These are phyloP conservation scores for Mycena leptocephala DNA, from an alignment of 768 basidiomycete species.

Conservation along the genomic window DNA sequence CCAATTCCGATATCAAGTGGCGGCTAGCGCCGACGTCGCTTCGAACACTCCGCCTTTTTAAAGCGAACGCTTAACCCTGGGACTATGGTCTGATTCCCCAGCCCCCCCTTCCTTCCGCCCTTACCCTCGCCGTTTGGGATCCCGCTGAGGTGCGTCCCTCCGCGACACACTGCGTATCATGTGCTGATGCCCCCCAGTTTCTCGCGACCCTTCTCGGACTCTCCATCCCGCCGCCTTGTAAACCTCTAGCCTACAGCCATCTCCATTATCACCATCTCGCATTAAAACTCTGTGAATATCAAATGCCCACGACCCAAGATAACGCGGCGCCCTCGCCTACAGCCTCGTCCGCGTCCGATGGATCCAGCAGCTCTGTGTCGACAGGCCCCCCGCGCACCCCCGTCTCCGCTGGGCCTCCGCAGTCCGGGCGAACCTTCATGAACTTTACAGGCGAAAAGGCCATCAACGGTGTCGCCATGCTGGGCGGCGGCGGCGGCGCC, in stretches of 20 bases:
- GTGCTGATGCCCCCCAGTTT: slow-evolving; percentile 23
- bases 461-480: too few species aligned
- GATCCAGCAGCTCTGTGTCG: slow-evolving; percentile 18
- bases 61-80: background rate
- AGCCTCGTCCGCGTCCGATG: slow-evolving; percentile 20
- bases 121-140: slow-evolving; percentile 19
- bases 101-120: background rate
- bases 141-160: slow-evolving; percentile 17
- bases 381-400: slow-evolving; percentile 23
- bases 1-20: too few species aligned
- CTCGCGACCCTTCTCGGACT: slow-evolving; percentile 80
- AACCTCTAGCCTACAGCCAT: slow-evolving; percentile 23
- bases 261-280: slow-evolving; percentile 55
- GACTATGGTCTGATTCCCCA: slow-evolving; percentile 13
- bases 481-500: slow-evolving; percentile 11
- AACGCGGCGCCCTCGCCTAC: slow-evolving; percentile 35
- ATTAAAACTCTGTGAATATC: slow-evolving; percentile 34
- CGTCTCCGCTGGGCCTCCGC: slow-evolving; percentile 40
- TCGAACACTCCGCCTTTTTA: slow-evolving; percentile 13
- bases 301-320: slow-evolving; percentile 32
- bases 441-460: too few species aligned
- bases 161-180: too few species aligned
- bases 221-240: slow-evolving; percentile 54
- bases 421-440: slow-evolving; percentile 40
- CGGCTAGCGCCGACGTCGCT: too few species aligned